Percentiles rank a stretch among this genome's conserved stretches.
Conservation (phyloP, 768 basidiomycete species). For the Hydnomerulius pinastri region DNA sequence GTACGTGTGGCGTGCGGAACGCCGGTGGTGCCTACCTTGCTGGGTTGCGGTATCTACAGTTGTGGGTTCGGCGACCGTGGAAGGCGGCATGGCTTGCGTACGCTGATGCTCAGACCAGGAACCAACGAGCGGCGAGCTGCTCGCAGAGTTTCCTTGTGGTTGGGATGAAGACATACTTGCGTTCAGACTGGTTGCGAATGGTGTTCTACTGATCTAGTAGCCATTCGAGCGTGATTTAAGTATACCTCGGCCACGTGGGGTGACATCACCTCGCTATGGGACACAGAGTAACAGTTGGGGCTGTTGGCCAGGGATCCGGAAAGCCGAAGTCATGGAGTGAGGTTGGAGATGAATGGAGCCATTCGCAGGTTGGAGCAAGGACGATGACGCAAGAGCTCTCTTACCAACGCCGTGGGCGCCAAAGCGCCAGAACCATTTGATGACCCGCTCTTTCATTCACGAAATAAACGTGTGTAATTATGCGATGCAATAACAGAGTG, state of each 20-base stretch:
- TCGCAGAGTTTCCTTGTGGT: not conserved
- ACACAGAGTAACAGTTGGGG: no score
- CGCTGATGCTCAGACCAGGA: conserved; percentile 5
- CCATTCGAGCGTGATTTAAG: not conserved
- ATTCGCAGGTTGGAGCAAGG: not conserved
- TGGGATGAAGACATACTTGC: not conserved
- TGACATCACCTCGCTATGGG: conserved; percentile 31
- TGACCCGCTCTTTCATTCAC: no score
- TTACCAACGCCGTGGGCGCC: no score
- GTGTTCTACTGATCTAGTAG: not conserved
- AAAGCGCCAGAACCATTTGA: no score
- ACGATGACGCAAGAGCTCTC: not conserved
- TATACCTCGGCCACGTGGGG: conserved; percentile 24
- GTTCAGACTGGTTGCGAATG: conserved; percentile 4
- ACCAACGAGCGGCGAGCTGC: conserved; percentile 1
- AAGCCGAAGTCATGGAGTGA: not conserved
- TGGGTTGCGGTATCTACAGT: conserved; percentile 32
- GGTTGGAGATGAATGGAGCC: not conserved
- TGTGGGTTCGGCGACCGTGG: conserved; percentile 27
- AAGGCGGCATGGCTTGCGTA: conserved; percentile 17
- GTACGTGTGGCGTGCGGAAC: not conserved
- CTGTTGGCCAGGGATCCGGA: no score
- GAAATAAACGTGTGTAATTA: not conserved
- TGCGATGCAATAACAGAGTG: not conserved
- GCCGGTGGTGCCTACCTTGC: conserved; percentile 36